phyloP scores from a whole-genome alignment of 495 filamentous ascomycete species.

The Rhypophila decipiens region DNA sequence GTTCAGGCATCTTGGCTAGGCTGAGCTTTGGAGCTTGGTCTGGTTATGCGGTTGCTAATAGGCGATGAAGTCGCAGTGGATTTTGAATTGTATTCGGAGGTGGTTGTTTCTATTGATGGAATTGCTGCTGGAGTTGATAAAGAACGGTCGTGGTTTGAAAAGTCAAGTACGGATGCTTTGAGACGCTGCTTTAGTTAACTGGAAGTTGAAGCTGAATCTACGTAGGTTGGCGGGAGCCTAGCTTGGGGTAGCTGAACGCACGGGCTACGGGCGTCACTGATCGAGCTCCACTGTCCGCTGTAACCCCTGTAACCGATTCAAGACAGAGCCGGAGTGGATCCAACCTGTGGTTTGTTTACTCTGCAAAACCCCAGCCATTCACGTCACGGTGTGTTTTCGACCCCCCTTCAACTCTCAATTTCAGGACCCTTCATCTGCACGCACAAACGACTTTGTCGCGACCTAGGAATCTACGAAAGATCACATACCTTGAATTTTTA shows the following conservation, averaged over 20 bases:
- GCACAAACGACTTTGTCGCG: neutral
- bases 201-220: no score
- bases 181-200: no score
- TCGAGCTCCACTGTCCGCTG: constrained; percentile 10
- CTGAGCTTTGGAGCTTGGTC: no score
- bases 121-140: no score
- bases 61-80: neutral
- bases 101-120: neutral
- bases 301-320: no score
- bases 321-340: constrained; percentile 1
- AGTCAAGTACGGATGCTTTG: no score
- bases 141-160: no score
- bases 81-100: neutral
- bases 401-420: constrained; percentile 2
- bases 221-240: neutral
- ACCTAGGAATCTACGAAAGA: constrained; percentile 3
- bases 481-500: neutral
- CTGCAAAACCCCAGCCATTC: constrained; percentile 22
- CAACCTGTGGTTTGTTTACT: constrained; percentile 29
- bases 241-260: neutral
- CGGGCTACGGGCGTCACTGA: neutral
- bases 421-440: no score
- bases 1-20: constrained; percentile 46
- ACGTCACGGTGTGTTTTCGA: constrained; percentile 11
- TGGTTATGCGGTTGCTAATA: neutral